Percentiles rank a stretch among this genome's conserved stretches.
Conservation (phyloP, 1,284 basidiomycete genomes). For the Neotropicomus parvogracilis region DNA sequence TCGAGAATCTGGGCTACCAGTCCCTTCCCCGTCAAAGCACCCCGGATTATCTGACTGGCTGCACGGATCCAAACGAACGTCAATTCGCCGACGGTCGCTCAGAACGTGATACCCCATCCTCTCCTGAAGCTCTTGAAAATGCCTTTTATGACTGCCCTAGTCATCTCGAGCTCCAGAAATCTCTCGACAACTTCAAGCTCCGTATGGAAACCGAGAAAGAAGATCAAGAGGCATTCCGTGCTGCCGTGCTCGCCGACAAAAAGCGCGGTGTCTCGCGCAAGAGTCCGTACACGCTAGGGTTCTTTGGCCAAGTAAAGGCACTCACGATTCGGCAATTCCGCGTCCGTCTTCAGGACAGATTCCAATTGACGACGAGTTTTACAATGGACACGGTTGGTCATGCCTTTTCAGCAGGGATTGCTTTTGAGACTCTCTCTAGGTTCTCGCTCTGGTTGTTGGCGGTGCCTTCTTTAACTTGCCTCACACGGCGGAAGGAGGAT, state of each 20-base stretch:
- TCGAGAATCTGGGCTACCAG: constrained; percentile 74
- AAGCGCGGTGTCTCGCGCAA: constrained; percentile 79
- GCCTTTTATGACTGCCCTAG: constrained; percentile 62
- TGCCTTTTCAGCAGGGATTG: neutral
- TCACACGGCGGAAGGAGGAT: constrained; percentile 72
- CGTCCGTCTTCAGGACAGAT: constrained; percentile 74
- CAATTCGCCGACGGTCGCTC: constrained; percentile 74
- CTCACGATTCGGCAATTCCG: constrained; percentile 76
- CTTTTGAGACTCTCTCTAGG: constrained; percentile 11
- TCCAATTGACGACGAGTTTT: constrained; percentile 76
- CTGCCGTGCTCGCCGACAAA: constrained; percentile 77
- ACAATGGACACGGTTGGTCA: constrained; percentile 48
- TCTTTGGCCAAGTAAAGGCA: constrained; percentile 69
- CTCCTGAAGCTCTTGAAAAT: constrained; percentile 68
- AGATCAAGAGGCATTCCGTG: constrained; percentile 73
- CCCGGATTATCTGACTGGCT: constrained; percentile 76
- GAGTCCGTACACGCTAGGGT: constrained; percentile 85
- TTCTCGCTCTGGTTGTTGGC: constrained; percentile 73
- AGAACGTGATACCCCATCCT: constrained; percentile 63
- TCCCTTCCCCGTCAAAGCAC: constrained; percentile 71
- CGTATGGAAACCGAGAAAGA: constrained; percentile 61
- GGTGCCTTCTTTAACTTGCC: constrained; percentile 74
- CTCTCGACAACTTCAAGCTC: constrained; percentile 61
- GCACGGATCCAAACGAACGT: constrained; percentile 83
- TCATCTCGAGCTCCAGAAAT: constrained; percentile 46